Evolutionary conservation across 345 rosid genomes (phyloP).

Genomic region (Arabidopsis arenosa): DNA sequence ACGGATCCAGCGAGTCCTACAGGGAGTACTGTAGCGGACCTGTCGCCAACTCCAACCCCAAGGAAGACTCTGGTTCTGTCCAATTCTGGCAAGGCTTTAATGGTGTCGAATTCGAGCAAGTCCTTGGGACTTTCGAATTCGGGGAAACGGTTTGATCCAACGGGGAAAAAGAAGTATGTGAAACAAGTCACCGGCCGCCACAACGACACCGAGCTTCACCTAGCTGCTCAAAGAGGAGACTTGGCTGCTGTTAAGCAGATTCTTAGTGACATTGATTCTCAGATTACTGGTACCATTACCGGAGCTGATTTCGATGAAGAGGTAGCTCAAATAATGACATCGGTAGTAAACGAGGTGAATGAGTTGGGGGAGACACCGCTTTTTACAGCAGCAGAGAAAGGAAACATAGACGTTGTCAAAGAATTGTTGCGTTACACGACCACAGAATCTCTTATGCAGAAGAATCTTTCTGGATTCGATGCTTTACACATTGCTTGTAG

Average conservation of each 20-base stretch:
- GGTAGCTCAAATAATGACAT: slow-evolving; percentile 72
- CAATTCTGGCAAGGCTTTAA: slow-evolving; percentile 65
- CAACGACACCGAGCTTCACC: slow-evolving; percentile 93
- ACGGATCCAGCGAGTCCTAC: slow-evolving; percentile 40
- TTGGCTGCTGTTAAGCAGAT: slow-evolving; percentile 65
- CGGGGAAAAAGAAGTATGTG: slow-evolving; percentile 79
- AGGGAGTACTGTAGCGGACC: slow-evolving; percentile 39
- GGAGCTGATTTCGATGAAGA: slow-evolving; percentile 84
- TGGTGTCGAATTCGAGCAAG: slow-evolving; percentile 74
- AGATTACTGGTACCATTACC: slow-evolving; percentile 62
- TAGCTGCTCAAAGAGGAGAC: slow-evolving; percentile 89
- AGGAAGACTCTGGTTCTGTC: slow-evolving; percentile 61
- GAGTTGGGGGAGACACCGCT: slow-evolving; percentile 94
- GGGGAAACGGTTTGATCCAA: slow-evolving; percentile 72
- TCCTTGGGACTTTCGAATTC: slow-evolving; percentile 63
- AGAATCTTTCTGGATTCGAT: slow-evolving; percentile 72
- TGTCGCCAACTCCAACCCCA: slow-evolving; percentile 55
- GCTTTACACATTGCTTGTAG: slow-evolving; percentile 84
- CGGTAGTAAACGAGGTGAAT: slow-evolving; percentile 87
- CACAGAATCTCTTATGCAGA: slow-evolving; percentile 63
- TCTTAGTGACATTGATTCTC: slow-evolving; percentile 74
- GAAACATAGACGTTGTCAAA: slow-evolving; percentile 75
- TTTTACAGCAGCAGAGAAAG: slow-evolving; percentile 83
- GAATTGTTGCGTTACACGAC: slow-evolving; percentile 69
- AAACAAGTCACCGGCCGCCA: slow-evolving; percentile 96